Evolutionary conservation across 805 yeast species (phyloP), one percentile per base, ranked within the genome.

Genomic region (Kockiozyma suomiensis): DNA sequence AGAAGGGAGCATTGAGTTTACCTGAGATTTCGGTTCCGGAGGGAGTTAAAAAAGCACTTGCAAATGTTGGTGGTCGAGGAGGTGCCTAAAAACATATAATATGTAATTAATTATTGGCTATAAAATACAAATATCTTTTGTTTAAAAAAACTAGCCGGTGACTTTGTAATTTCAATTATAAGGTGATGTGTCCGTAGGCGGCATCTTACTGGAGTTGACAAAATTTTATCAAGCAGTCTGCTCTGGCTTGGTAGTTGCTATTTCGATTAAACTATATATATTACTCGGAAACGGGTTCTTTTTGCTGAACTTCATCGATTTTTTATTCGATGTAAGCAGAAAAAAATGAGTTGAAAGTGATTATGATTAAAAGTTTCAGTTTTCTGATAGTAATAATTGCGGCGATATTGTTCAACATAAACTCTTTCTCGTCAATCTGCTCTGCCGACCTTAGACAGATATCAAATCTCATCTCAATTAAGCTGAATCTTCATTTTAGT

Each of bases 1-100:
- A 68, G 1, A 52, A 66, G 12, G 85, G 84, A 10, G 59, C 58
- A 17, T 30, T 58, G 51, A 26, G 50, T 12, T 75, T 90, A 62
- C 96, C 96, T 8, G 76, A 77, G 17, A 73, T 88, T 49, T 70
- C 74, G 12, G 72, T 93, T 50, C 71, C 82, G 46, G 76, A 80
- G 26, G 75, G 78, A 17, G 68, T 70, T 4, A 56, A 71, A 26
- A 67, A 61, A 7, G 72, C 72, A 56, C 67, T 75, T 50, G 65
- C 70, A 13, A 58, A 58, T 17, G 78, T 75, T 5, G 80, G 80
- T 33, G 80, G 79, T 3, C 73, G 80, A 28, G 72, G 74, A 19
- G 59, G 65, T 25, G 35, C 21, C n/a, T 56, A 56, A 37, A 50
- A 28, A 17, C 12, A 19, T 6, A 13, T 23, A 19, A 10, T 37